Base-by-base conservation (phyloP, 352 stramenopile species). In the Phytophthora pluvialis region DNA sequence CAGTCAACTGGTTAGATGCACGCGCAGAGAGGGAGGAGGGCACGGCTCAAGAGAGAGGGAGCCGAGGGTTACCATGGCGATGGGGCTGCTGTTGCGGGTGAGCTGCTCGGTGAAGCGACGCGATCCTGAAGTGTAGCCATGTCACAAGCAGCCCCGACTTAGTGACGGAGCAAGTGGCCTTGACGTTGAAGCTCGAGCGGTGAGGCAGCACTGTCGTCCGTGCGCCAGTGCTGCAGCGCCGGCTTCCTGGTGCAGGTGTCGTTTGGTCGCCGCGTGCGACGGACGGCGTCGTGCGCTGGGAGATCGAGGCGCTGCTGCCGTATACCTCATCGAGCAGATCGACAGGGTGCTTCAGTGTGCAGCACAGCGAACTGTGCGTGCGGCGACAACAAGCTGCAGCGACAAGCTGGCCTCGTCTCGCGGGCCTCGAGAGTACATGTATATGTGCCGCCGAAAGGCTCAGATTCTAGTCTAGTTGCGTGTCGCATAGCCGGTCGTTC, bases 121-220 rank as follows among this genome's bases (percentile, higher is more conserved):
- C 50, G 64, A 72, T 67, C 39, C 47, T 38, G 39, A 61, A 58
- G 13, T 51, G 43, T 63, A 61, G 54, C 62, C 54, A 60, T 32
- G 2, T 70, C 29, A 40, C 0, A n/a, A 3, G 26, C 53, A 68
- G 51, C 54, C 55, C 39, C 62, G 33, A 8, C 44, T 60, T 50
- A 61, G 40, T 61, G 63, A 70, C 63, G n/a, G 35, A 29, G 9
- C 42, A 64, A 68, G 43, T 57, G 51, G 57, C 25, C 40, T 64
- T 54, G 33, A 56, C 9, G 43, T 63, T 62, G 60, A 64, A 68
- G 57, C 31, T 16, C 16, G 36, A 32, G 31, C 36, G n/a, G 31
- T 35, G 47, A n/a, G 40, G 32, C 31, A 45, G 21, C 39, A 60
- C 56, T 61, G 47, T 70, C 47, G 62, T 61, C 40, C 5, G 53